These are phyloP conservation scores for Nasturtium officinale DNA, from an alignment of 345 rosid species.

Conservation along the genomic window DNA sequence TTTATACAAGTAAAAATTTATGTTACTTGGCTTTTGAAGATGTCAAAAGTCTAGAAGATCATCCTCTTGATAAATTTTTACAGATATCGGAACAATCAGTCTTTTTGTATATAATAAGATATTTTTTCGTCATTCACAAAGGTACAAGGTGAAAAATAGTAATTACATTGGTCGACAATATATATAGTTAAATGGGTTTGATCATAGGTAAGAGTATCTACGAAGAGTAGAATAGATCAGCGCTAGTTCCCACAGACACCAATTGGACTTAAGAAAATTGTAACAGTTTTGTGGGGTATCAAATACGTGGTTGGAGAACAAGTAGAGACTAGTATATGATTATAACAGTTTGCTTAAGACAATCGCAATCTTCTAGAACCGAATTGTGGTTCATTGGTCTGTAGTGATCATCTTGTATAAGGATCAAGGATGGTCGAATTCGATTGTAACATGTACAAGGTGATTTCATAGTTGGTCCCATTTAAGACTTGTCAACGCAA, in stretches of 20 bases:
- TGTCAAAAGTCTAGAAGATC: constrained; percentile 28
- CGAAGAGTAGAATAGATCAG: neutral
- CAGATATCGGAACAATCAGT: neutral
- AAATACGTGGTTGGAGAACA: constrained; percentile 35
- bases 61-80: neutral
- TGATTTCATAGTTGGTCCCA: constrained; percentile 11
- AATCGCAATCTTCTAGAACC: constrained; percentile 36
- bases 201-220: constrained; percentile 7
- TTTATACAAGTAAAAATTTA: constrained; percentile 14
- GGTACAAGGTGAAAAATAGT: neutral
- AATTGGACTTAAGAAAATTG: neutral
- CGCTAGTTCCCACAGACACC: constrained; percentile 2
- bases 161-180: neutral
- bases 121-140: neutral
- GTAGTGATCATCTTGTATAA: constrained; percentile 23
- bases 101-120: neutral
- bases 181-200: neutral
- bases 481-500: constrained; percentile 10
- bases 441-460: neutral
- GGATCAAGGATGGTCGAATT: neutral
- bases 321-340: constrained; percentile 3
- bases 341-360: constrained; percentile 25
- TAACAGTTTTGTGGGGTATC: neutral
- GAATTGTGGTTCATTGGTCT: neutral
- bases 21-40: constrained; percentile 38